A percentile compares a stretch with the other conserved stretches of the same genome.
Conservation (phyloP, 495 filamentous ascomycete genomes). For the Aspergillus campestris region DNA sequence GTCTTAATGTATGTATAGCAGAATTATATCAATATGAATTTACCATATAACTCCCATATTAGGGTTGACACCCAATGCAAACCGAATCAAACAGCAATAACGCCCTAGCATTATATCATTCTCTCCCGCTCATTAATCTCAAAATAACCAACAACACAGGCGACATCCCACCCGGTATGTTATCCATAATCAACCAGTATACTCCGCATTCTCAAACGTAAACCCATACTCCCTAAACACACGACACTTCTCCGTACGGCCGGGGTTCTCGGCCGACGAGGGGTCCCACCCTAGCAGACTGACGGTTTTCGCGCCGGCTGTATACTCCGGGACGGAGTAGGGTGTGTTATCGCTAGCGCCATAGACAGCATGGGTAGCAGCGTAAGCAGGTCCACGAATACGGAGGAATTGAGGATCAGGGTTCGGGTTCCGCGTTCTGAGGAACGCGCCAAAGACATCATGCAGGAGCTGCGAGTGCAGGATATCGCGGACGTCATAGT, state of each 20-base stretch:
- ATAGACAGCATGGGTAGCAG: constrained; percentile 4
- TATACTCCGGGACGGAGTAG: constrained; percentile 8
- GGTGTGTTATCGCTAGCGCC: background rate
- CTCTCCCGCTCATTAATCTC: no score
- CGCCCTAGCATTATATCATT: no score
- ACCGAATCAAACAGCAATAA: no score
- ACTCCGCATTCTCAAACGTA: constrained; percentile 13
- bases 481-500: constrained; percentile 14
- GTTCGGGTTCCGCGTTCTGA: constrained; percentile 17
- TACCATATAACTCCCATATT: no score
- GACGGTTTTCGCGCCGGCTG: constrained; percentile 2
- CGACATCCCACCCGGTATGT: no score
- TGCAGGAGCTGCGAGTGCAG: constrained; percentile 20
- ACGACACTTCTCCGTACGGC: constrained; percentile 10
- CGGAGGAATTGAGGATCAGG: constrained; percentile 9
- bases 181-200: background rate
- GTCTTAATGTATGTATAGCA: no score
- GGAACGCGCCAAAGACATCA: constrained; percentile 21
- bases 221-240: constrained; percentile 21
- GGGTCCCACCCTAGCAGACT: constrained; percentile 14
- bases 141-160: no score
- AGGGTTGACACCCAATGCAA: no score
- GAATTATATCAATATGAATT: no score
- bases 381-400: constrained; percentile 18
- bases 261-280: constrained; percentile 5